A percentile compares a stretch with the other conserved stretches of the same genome.
phyloP scores from a whole-genome alignment of 768 basidiomycete genomes.

The Hericium alpestre region DNA sequence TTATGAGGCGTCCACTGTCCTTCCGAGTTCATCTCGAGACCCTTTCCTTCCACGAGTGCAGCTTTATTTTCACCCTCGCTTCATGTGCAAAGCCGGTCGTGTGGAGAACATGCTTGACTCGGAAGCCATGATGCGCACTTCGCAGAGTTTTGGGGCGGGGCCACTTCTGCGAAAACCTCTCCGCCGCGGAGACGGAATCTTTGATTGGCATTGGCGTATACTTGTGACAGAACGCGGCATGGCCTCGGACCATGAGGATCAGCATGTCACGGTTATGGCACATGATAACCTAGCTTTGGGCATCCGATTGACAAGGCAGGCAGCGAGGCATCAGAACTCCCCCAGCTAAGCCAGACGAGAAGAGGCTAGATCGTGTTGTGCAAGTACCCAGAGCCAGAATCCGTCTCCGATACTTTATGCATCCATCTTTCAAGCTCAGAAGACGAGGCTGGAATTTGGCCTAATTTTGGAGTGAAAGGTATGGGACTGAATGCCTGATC shows the following conservation, averaged over 20 bases:
- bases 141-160: slow-evolving; percentile 29
- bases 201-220: background rate
- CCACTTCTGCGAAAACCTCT: slow-evolving; percentile 44
- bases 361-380: background rate
- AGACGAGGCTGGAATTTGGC: no score
- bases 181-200: slow-evolving; percentile 3
- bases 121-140: background rate
- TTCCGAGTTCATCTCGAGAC: slow-evolving; percentile 27
- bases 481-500: no score
- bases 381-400: background rate
- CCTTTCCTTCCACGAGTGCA: slow-evolving; percentile 24
- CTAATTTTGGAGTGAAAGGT: no score
- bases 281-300: no score
- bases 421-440: no score
- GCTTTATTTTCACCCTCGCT: slow-evolving; percentile 1
- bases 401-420: background rate
- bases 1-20: slow-evolving; percentile 54
- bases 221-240: background rate
- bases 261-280: no score
- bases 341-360: no score
- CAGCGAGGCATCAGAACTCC: no score
- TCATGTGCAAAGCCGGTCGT: slow-evolving; percentile 6
- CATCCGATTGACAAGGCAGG: no score
- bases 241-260: background rate
- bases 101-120: slow-evolving; percentile 3